phyloP scores from a whole-genome alignment of 495 filamentous ascomycete species.

The Pseudotulostoma volvatum region DNA sequence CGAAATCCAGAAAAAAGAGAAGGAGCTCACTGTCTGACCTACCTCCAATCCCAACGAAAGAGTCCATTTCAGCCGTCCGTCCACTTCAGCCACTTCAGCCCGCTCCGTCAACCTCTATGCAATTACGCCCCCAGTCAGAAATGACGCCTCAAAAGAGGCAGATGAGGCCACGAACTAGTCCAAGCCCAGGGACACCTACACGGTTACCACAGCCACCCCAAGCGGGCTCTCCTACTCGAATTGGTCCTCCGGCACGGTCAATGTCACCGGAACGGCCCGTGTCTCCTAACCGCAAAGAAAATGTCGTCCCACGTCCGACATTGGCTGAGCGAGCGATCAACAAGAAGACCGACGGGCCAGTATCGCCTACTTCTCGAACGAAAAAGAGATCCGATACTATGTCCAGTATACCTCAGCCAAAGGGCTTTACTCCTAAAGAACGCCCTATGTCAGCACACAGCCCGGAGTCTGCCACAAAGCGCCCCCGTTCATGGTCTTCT shows the following conservation, averaged over 20 bases:
- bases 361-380: slow-evolving; percentile 25
- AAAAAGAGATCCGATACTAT: slow-evolving; percentile 34
- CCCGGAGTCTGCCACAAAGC: slow-evolving; percentile 13
- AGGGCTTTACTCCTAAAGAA: slow-evolving; percentile 34
- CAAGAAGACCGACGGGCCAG: slow-evolving; percentile 20
- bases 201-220: slow-evolving; percentile 14
- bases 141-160: slow-evolving; percentile 19
- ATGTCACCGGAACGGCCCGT: slow-evolving; percentile 23
- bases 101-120: slow-evolving; percentile 20
- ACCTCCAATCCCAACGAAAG: slow-evolving; percentile 35
- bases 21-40: slow-evolving; percentile 87
- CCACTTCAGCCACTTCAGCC: slow-evolving; percentile 6
- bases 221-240: slow-evolving; percentile 18
- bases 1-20: slow-evolving; percentile 46
- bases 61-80: slow-evolving; percentile 20
- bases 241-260: slow-evolving; percentile 21
- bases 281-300: slow-evolving; percentile 43
- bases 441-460: slow-evolving; percentile 29
- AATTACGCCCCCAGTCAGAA: slow-evolving; percentile 16
- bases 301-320: slow-evolving; percentile 23
- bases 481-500: slow-evolving; percentile 19
- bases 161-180: slow-evolving; percentile 19
- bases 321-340: slow-evolving; percentile 21
- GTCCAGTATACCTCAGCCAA: slow-evolving; percentile 33
- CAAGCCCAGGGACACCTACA: slow-evolving; percentile 16